phyloP scores from a whole-genome alignment of 1,284 basidiomycete genomes.

The Vanrija pseudolonga region DNA sequence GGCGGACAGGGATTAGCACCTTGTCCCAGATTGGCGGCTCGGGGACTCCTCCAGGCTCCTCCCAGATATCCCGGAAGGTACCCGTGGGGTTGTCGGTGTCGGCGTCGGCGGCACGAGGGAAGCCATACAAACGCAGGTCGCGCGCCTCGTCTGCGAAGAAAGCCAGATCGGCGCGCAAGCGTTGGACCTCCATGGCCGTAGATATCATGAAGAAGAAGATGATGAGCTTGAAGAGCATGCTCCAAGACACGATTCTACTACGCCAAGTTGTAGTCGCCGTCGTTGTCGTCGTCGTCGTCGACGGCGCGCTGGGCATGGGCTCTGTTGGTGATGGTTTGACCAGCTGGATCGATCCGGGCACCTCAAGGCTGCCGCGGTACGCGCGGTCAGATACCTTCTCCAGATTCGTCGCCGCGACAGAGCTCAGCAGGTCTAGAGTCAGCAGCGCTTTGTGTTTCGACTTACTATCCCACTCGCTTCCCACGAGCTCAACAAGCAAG shows the following conservation, averaged over 20 bases:
- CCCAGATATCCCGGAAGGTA: too few relatives aligned
- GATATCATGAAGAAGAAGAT: conserved; percentile 35
- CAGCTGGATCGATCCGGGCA: too few relatives aligned
- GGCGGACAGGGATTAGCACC: too few relatives aligned
- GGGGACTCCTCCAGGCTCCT: too few relatives aligned
- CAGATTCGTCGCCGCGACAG: conserved; percentile 11
- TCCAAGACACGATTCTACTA: conserved; percentile 21
- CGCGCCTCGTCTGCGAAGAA: conserved; percentile 37
- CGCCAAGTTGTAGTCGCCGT: neutral
- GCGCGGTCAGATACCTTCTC: too few relatives aligned
- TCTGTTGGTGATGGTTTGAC: neutral
- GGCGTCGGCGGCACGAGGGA: conserved; percentile 2
- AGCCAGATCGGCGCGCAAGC: conserved; percentile 33
- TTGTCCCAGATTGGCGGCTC: too few relatives aligned
- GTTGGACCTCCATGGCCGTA: conserved; percentile 32
- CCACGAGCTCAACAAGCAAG: conserved; percentile 24
- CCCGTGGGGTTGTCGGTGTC: too few relatives aligned
- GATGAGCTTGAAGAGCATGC: conserved; percentile 29
- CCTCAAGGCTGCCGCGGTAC: too few relatives aligned
- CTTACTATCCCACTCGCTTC: conserved; percentile 33
- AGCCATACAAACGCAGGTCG: conserved; percentile 33
- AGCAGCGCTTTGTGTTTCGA: conserved; percentile 1
- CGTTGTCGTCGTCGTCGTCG: neutral
- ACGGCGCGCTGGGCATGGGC: neutral
- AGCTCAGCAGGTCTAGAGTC: conserved; percentile 12